Evolutionary conservation across 164 flowering plant genomes (phyloP), one percentile per base, ranked within the genome.

Genomic region (Akebia trifoliata): DNA sequence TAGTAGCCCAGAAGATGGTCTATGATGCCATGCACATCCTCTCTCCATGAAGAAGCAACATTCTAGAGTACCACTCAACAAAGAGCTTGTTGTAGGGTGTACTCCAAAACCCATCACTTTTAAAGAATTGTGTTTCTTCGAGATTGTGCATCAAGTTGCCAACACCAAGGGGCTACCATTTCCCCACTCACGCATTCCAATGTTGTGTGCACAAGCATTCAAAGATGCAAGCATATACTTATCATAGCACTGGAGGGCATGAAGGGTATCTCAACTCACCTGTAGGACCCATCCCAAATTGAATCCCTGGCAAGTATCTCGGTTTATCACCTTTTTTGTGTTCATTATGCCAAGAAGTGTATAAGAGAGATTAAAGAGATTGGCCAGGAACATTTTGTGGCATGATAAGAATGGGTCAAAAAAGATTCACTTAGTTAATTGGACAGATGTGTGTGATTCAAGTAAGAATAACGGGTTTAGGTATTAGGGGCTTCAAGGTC

Each of bases 201-300:
- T 66, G 4, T 59, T 63, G 20, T 46, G 32, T 6, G 92, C 88
- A 65, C 71, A 68, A 9, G 85, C 81, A 59, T 79, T 74, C 26
- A 88, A 57, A 15, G 81, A 76, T 0, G 82, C 80, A 62, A 77
- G 74, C 88, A 85, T 85, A 42, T 79, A 79, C 87, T 85, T 81
- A 64, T 87, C 95, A 76, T 78, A 81, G 72, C 87, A 85, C 46
- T 83, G 92, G 49, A 47, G 79, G 82, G 66, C 62, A 65, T 22
- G 78, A 85, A 37, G 96, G 96, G 50, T 83, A 88, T 63, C 86
- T 74, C 38, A 88, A 64, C 64, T 88, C 96, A 57, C 96, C 92
- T 20, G 69, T 73, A 55, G 96, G 92, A 53, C 92, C 96, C 81
- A 88, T 76, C 22, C 96, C 86, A 32, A 88, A 75, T 70, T 78